These are phyloP conservation scores for Heliocybe sulcata DNA, from an alignment of 1,284 basidiomycete genomes.

Conservation along the genomic window DNA sequence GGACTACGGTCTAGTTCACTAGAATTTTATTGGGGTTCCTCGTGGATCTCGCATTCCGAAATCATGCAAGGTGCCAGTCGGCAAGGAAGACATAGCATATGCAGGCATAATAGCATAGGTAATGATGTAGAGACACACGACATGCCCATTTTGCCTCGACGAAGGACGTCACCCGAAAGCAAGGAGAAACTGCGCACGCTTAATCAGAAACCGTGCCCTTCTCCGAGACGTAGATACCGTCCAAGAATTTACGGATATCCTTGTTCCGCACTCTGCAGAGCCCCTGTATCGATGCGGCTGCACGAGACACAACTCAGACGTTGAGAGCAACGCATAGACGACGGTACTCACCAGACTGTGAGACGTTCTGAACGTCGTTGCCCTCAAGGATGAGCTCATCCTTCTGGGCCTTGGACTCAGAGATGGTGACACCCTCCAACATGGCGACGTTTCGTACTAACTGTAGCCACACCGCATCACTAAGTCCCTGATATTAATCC, in stretches of 20 bases:
- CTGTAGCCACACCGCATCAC: slow-evolving; percentile 29
- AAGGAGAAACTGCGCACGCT: slow-evolving; percentile 3
- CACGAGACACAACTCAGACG: background rate
- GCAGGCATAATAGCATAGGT: background rate
- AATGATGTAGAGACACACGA: background rate
- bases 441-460: slow-evolving; percentile 90
- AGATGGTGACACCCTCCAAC: slow-evolving; percentile 83
- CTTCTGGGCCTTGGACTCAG: slow-evolving; percentile 93
- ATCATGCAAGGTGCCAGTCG: background rate
- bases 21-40: background rate
- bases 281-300: slow-evolving; percentile 93
- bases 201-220: slow-evolving; percentile 59
- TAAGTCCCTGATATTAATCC: background rate
- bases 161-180: background rate
- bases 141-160: slow-evolving; percentile 1
- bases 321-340: background rate
- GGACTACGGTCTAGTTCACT: background rate
- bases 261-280: slow-evolving; percentile 95
- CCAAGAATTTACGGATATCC: slow-evolving; percentile 94
- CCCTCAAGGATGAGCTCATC: slow-evolving; percentile 93
- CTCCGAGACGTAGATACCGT: slow-evolving; percentile 91
- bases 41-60: background rate
- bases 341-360: slow-evolving; percentile 70
- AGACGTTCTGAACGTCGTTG: slow-evolving; percentile 93
- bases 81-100: background rate